Percentiles rank a stretch among this genome's conserved stretches.
Evolutionary conservation across 139 green algal genomes (phyloP).

Genomic region (Coccomyxa sp.): DNA sequence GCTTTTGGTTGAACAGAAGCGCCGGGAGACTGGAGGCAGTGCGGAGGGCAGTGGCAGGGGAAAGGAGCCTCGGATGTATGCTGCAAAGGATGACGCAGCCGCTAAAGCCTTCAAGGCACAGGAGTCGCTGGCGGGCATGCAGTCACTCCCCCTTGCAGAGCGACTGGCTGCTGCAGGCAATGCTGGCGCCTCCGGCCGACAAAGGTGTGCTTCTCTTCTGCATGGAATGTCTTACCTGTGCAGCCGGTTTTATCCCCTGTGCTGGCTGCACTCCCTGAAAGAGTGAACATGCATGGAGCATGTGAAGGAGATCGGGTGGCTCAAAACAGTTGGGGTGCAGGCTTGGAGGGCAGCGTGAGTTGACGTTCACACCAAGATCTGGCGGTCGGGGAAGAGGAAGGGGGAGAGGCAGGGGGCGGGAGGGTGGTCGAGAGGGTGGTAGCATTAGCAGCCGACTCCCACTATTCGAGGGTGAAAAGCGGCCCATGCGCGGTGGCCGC

Average conservation of each 20-base stretch:
- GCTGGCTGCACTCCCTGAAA: too few relatives aligned
- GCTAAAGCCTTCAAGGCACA: slow-evolving; percentile 55
- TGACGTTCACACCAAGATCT: slow-evolving; percentile 52
- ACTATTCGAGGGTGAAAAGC: neutral
- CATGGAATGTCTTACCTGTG: neutral
- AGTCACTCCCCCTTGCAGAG: slow-evolving; percentile 52
- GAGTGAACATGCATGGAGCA: neutral
- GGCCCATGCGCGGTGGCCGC: neutral
- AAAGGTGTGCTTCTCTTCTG: neutral
- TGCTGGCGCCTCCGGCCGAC: neutral
- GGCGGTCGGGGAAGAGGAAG: slow-evolving; percentile 2
- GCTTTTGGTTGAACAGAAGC: neutral
- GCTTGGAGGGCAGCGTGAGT: slow-evolving; percentile 27
- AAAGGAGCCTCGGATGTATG: slow-evolving; percentile 62
- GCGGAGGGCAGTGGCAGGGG: slow-evolving; percentile 3
- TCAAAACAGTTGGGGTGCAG: neutral
- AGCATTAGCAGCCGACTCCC: neutral
- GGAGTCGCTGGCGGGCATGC: slow-evolving; percentile 36
- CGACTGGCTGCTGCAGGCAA: slow-evolving; percentile 21
- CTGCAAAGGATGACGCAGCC: slow-evolving; percentile 53
- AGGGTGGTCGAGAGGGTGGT: neutral
- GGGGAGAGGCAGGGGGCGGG: neutral
- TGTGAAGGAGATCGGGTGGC: too few relatives aligned
- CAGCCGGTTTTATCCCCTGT: too few relatives aligned
- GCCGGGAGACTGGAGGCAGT: neutral